phyloP scores from a whole-genome alignment of 1,139 yeast species.

The Scheffersomyces titani region DNA sequence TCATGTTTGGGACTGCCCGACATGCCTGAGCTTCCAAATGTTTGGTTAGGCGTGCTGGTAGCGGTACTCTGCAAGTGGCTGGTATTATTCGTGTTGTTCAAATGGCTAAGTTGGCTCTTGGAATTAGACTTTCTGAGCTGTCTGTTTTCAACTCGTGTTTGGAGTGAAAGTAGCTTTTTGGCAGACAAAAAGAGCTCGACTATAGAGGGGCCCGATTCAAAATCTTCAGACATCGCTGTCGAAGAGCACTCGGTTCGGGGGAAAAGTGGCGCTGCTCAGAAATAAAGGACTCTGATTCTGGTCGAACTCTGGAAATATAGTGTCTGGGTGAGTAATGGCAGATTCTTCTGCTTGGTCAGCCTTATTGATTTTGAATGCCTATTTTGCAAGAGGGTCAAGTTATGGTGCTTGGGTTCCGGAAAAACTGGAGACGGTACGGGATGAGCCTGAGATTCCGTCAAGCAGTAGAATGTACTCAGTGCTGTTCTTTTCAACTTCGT shows the following conservation, averaged over 20 bases:
- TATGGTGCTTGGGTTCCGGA: neutral
- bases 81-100: constrained; percentile 1
- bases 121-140: constrained; percentile 38
- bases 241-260: neutral
- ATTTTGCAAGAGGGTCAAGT: neutral
- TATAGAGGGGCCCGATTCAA: constrained; percentile 38
- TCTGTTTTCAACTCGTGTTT: constrained; percentile 45
- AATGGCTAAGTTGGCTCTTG: constrained; percentile 16
- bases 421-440: neutral
- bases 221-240: constrained; percentile 10
- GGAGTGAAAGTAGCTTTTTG: constrained; percentile 39
- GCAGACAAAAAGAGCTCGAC: constrained; percentile 48
- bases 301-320: neutral
- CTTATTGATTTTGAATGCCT: neutral
- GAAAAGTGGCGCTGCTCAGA: neutral
- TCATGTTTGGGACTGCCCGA: constrained; percentile 8
- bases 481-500: neutral
- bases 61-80: constrained; percentile 5
- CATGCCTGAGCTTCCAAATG: neutral
- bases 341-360: neutral
- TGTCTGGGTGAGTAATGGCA: too few species aligned
- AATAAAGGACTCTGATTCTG: neutral
- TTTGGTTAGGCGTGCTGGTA: neutral
- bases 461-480: neutral
- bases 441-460: neutral